Percentiles rank a stretch among this genome's conserved stretches.
These are phyloP conservation scores for Teratosphaeria epicoccoides DNA, from an alignment of 2,329 filamentous ascomycete genomes.

Conservation along the genomic window DNA sequence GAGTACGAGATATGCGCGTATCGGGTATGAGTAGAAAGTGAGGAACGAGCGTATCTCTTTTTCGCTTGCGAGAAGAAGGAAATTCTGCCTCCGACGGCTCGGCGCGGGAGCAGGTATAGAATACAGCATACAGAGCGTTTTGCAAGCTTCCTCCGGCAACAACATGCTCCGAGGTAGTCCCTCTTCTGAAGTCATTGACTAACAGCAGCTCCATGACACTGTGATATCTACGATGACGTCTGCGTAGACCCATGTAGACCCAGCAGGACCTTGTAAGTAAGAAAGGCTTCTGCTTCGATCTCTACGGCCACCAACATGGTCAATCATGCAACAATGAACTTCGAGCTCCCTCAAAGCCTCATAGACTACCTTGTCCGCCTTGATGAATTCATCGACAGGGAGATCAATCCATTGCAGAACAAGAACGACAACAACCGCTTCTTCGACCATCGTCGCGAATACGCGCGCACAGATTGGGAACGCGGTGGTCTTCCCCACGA, in stretches of 20 bases:
- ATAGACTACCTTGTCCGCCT: conserved; percentile 39
- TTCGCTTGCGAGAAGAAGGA: too few relatives aligned
- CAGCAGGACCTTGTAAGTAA: neutral
- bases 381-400: conserved; percentile 46
- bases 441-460: conserved; percentile 55
- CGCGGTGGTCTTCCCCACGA: conserved; percentile 44
- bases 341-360: conserved; percentile 44
- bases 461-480: conserved; percentile 52
- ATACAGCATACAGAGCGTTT: too few relatives aligned
- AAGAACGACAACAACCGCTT: conserved; percentile 51
- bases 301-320: neutral
- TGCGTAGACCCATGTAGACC: neutral
- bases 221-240: too few relatives aligned
- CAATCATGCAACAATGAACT: conserved; percentile 36
- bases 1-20: too few relatives aligned
- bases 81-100: too few relatives aligned
- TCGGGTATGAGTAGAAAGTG: too few relatives aligned
- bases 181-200: too few relatives aligned
- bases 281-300: neutral
- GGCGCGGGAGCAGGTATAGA: too few relatives aligned
- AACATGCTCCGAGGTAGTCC: too few relatives aligned
- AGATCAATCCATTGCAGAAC: conserved; percentile 46
- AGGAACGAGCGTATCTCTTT: too few relatives aligned
- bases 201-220: too few relatives aligned
- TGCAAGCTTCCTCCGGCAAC: too few relatives aligned